Percentiles rank a stretch among this genome's conserved stretches.
Evolutionary conservation across 768 basidiomycete species (phyloP).

Genomic region (Omphalotus guepiniiformis): DNA sequence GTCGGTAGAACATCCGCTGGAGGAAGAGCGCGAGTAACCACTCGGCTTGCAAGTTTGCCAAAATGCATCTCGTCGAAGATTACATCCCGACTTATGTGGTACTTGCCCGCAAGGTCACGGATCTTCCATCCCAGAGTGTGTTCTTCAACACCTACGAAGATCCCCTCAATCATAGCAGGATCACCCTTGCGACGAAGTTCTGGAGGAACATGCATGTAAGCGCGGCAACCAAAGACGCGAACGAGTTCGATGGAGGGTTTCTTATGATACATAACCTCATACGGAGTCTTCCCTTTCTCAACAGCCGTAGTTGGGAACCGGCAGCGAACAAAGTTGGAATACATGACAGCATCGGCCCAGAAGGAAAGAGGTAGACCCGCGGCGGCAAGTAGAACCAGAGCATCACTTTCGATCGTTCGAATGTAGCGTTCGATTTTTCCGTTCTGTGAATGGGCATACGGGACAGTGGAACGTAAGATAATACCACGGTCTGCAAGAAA

Average conservation of each 20-base stretch:
- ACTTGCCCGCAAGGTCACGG: too few relatives aligned
- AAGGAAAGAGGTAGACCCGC: conserved; percentile 10
- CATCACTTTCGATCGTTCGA: conserved; percentile 20
- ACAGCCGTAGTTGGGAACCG: conserved; percentile 2
- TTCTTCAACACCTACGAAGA: too few relatives aligned
- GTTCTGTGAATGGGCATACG: too few relatives aligned
- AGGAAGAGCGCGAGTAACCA: too few relatives aligned
- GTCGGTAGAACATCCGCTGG: too few relatives aligned
- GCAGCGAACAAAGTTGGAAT: background rate
- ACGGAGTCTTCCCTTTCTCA: conserved; percentile 1
- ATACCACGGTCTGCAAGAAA: background rate
- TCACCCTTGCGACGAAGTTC: background rate
- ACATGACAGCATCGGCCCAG: conserved; percentile 14
- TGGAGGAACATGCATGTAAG: conserved; percentile 1
- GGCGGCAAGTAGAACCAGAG: conserved; percentile 19
- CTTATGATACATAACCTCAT: background rate
- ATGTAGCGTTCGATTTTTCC: conserved; percentile 20
- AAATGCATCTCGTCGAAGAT: too few relatives aligned
- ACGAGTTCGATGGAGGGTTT: background rate
- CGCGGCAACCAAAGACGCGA: conserved; percentile 5
- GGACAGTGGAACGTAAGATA: background rate
- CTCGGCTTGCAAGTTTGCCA: too few relatives aligned
- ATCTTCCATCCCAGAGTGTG: too few relatives aligned
- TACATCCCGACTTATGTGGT: too few relatives aligned
- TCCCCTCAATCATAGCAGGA: too few relatives aligned